Conservation (phyloP, 2,329 filamentous ascomycete species). For the Diaporthe longicolla region DNA sequence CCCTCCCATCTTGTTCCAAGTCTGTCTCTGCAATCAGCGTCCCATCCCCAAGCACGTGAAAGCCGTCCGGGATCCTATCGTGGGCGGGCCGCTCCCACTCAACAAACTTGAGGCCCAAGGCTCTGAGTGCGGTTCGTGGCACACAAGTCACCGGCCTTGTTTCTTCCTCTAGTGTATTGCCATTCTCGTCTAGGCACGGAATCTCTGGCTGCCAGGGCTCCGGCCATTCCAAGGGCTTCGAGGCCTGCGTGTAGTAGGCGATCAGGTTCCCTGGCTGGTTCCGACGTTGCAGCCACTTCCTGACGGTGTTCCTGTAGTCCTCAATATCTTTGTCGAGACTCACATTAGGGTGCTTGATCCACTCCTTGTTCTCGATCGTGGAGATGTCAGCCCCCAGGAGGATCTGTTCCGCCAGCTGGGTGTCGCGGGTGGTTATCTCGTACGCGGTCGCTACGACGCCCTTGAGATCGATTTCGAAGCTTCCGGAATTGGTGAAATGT, state of each 20-base stretch:
- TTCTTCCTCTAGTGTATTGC: background rate
- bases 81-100: conserved; percentile 32
- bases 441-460: conserved; percentile 54
- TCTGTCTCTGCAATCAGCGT: conserved; percentile 8
- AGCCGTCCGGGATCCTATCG: conserved; percentile 25
- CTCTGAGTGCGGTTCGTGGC: background rate
- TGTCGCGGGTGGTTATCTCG: conserved; percentile 53
- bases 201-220: conserved; percentile 18
- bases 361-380: conserved; percentile 37
- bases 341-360: conserved; percentile 10
- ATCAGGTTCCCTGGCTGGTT: conserved; percentile 47
- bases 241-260: conserved; percentile 18
- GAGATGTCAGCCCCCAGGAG: conserved; percentile 46
- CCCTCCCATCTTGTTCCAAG: background rate
- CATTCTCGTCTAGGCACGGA: background rate
- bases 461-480: conserved; percentile 50
- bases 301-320: conserved; percentile 5
- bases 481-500: conserved; percentile 34
- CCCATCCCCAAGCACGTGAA: conserved; percentile 20
- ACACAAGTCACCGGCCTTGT: background rate
- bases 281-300: conserved; percentile 50
- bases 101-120: conserved; percentile 12
- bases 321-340: background rate
- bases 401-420: conserved; percentile 43
- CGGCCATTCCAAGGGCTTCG: background rate